Evolutionary conservation across 306 rosid species (phyloP), one percentile per base, ranked within the genome.

Genomic region (Elaeagnus macrophylla): DNA sequence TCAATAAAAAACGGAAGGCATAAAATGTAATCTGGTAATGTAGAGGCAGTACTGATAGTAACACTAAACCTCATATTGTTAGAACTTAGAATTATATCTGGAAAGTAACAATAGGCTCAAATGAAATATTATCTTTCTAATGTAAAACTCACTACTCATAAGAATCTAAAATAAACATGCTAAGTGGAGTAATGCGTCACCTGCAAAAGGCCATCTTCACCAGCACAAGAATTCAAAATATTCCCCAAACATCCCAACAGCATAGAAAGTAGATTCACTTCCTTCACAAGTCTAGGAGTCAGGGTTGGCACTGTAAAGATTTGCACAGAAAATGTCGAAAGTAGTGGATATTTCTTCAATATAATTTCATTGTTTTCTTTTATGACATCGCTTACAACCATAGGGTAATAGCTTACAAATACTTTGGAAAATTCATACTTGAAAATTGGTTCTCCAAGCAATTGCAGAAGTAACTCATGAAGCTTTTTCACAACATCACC

Each of bases 291-390:
- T 57, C 84, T 84, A 5, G 89, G 88, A 51, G 95, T 88, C 59
- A 93, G 80, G 45, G 96, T 93, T 54, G 96, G 94, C 59, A 93
- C 99, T 1, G 99, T 87, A 67, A 87, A 81, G 64, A 93, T 93
- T 81, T 93, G 99, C 67, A 93, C 99, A 36, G 96, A 80, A 81
- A 93, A 93, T 19, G 80, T 73, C 10, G 83, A 60, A 54, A 87
- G 70, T 44, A 93, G 75, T 0, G 94, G 78, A 69, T 80, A 75
- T 62, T 58, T 84, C 79, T 68, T 81, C 51, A 75, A 54, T 61
- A 53, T 57, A 53, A 0, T 9, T 49, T 93, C 81, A 1, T 14
- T 68, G 69, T 49, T 14, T 61, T 64, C 83, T 70, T 82, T 75
- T 65, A 78, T 70, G 60, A 76, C 87, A 67, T 77, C 84, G 65